Evolutionary conservation across 2,329 filamentous ascomycete genomes (phyloP).

Genomic region (Aspergillus ustus): DNA sequence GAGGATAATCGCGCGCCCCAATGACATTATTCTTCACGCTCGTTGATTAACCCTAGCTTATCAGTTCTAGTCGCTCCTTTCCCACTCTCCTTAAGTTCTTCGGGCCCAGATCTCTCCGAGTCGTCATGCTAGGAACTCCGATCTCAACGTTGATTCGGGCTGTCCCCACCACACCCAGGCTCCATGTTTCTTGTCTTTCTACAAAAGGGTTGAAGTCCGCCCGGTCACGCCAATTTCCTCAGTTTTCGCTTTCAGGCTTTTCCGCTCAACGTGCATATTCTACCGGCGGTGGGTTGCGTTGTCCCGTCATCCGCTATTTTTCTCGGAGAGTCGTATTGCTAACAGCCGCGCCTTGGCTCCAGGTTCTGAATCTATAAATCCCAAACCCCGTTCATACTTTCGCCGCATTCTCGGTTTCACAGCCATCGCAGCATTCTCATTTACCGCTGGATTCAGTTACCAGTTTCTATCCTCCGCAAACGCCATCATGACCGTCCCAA

Average conservation of each 20-base stretch:
- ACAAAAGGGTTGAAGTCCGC: constrained; percentile 19
- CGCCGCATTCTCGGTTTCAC: constrained; percentile 43
- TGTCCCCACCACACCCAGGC: constrained; percentile 25
- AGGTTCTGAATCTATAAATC: constrained; percentile 7
- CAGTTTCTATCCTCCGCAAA: constrained; percentile 32
- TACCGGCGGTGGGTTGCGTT: constrained; percentile 6
- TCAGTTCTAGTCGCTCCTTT: constrained; percentile 10
- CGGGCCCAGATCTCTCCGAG: constrained; percentile 4
- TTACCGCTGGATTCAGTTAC: constrained; percentile 35
- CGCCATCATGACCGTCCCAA: constrained; percentile 40
- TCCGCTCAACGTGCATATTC: constrained; percentile 14
- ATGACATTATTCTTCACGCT: background rate
- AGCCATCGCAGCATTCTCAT: constrained; percentile 40
- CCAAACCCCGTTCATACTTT: constrained; percentile 35
- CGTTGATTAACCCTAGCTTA: background rate
- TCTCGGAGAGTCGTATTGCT: background rate
- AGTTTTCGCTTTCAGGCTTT: constrained; percentile 1
- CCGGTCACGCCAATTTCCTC: constrained; percentile 9
- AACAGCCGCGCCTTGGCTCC: background rate
- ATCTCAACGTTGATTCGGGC: constrained; percentile 21
- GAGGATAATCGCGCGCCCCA: background rate
- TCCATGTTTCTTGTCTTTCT: constrained; percentile 18
- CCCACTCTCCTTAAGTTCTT: constrained; percentile 9
- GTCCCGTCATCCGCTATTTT: background rate
- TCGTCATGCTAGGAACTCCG: constrained; percentile 21